These are phyloP conservation scores for Trichosanthes cucumerina DNA, from an alignment of 306 rosid species.

Conservation along the genomic window DNA sequence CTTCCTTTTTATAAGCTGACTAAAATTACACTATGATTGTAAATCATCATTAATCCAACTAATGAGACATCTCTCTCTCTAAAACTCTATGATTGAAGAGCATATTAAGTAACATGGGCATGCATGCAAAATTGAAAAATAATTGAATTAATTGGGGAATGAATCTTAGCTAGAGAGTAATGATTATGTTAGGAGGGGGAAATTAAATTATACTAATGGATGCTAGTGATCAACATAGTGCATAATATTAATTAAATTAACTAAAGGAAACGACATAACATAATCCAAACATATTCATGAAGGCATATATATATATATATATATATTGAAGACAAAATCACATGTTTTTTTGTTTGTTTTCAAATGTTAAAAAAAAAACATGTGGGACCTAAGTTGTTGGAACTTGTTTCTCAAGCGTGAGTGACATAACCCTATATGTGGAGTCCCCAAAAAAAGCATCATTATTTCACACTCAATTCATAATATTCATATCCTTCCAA, in stretches of 20 bases:
- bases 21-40: neutral
- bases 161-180: neutral
- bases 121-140: slow-evolving; percentile 1
- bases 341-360: neutral
- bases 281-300: neutral
- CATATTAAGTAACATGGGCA: slow-evolving; percentile 10
- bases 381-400: slow-evolving; percentile 11
- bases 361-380: neutral
- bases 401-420: slow-evolving; percentile 8
- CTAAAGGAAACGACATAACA: neutral
- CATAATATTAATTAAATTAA: neutral
- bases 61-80: neutral
- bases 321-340: neutral
- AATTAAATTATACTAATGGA: neutral
- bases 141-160: neutral
- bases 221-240: neutral
- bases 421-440: neutral
- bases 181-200: neutral
- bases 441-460: neutral
- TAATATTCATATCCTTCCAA: neutral
- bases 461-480: neutral
- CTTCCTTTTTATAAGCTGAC: neutral
- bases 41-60: slow-evolving; percentile 13
- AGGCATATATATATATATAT: neutral
- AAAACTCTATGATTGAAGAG: neutral